Evolutionary conservation across 192 early-diverging fungal species (phyloP).

Genomic region (Mortierella claussenii): DNA sequence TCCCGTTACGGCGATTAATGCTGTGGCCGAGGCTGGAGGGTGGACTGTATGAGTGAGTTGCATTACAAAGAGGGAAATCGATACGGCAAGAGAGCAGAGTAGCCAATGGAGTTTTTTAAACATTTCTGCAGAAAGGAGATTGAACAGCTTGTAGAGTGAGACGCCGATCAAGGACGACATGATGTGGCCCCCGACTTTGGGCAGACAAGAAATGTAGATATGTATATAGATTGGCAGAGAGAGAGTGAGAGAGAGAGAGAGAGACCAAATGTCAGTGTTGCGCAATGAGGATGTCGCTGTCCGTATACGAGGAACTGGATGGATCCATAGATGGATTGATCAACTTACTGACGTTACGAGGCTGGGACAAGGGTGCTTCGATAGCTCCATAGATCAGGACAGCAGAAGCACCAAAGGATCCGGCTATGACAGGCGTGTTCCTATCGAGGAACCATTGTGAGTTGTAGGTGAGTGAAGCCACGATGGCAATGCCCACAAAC

Average conservation of each 20-base stretch:
- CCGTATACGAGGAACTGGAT: too few species aligned
- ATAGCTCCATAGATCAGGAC: slow-evolving; percentile 71
- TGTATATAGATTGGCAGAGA: too few species aligned
- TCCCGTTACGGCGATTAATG: slow-evolving; percentile 59
- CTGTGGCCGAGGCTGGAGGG: slow-evolving; percentile 64
- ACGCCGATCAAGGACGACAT: slow-evolving; percentile 58
- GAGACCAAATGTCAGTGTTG: too few species aligned
- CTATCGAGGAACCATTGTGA: slow-evolving; percentile 39
- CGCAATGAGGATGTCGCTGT: too few species aligned
- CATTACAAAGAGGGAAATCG: slow-evolving; percentile 59
- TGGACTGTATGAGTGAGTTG: slow-evolving; percentile 65
- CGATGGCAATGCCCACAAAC: slow-evolving; percentile 45
- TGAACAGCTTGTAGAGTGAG: slow-evolving; percentile 55
- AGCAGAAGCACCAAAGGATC: slow-evolving; percentile 65
- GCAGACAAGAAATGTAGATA: too few species aligned
- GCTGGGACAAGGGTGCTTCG: slow-evolving; percentile 70
- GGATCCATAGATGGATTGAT: neutral
- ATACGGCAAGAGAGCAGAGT: slow-evolving; percentile 59
- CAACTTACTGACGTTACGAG: slow-evolving; percentile 59
- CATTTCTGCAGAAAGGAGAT: slow-evolving; percentile 38
- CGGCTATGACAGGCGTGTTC: slow-evolving; percentile 25
- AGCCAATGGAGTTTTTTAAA: slow-evolving; percentile 59
- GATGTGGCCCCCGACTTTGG: slow-evolving; percentile 54
- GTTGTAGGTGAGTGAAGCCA: slow-evolving; percentile 36
- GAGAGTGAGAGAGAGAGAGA: too few species aligned